phyloP scores from a whole-genome alignment of 1,284 basidiomycete species.

The Sparassis latifolia region DNA sequence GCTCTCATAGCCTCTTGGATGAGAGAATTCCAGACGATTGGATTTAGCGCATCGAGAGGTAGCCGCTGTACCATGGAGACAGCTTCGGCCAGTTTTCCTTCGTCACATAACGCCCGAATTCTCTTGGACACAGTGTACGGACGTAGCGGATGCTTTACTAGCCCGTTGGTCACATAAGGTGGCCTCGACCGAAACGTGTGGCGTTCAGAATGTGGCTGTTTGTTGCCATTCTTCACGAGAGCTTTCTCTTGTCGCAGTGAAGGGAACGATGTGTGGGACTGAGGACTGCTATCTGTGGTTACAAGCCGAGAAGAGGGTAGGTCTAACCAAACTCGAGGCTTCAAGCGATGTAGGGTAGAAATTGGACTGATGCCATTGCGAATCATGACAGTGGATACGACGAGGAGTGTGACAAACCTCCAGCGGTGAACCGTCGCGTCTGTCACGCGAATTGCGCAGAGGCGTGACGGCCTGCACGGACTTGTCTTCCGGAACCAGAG shows the following conservation, averaged over 20 bases:
- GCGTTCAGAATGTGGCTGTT: too few relatives aligned
- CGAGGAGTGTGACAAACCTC: background rate
- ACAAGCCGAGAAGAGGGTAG: too few relatives aligned
- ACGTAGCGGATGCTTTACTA: slow-evolving; percentile 32
- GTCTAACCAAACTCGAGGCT: too few relatives aligned
- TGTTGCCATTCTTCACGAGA: too few relatives aligned
- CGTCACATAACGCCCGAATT: slow-evolving; percentile 47
- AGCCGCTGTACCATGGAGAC: slow-evolving; percentile 53
- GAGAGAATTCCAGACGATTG: slow-evolving; percentile 68
- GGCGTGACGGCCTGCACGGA: too few relatives aligned
- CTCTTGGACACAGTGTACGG: slow-evolving; percentile 55
- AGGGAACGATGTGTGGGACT: too few relatives aligned
- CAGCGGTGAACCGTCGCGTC: background rate
- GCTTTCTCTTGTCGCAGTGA: too few relatives aligned
- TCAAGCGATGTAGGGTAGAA: background rate
- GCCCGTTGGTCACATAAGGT: background rate
- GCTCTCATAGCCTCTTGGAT: slow-evolving; percentile 54
- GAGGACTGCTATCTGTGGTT: too few relatives aligned
- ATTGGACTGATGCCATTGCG: background rate
- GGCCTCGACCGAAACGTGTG: too few relatives aligned
- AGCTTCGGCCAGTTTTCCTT: slow-evolving; percentile 51
- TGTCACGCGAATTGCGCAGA: background rate
- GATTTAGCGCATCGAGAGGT: slow-evolving; percentile 65
- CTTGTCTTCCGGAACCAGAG: too few relatives aligned
- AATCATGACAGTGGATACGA: background rate